Evolutionary conservation across 257 asterid species (phyloP).

Genomic region (Scutellaria barbata): DNA sequence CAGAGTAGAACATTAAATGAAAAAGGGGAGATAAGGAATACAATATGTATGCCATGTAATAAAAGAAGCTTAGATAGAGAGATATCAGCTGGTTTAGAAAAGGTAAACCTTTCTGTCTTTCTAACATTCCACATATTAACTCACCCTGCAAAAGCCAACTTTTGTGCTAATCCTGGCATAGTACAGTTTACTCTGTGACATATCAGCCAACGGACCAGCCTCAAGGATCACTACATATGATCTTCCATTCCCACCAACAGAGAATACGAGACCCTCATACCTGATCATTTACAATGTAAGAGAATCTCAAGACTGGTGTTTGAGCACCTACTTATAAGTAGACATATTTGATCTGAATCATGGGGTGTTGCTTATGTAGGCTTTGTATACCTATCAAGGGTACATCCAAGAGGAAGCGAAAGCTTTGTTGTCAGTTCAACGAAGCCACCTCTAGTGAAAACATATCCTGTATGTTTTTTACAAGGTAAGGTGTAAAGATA

Average conservation of each 20-base stretch:
- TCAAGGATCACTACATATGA: slow-evolving; percentile 87
- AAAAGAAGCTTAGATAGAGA: not conserved
- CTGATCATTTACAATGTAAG: slow-evolving; percentile 43
- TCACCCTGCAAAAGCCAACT: slow-evolving; percentile 97
- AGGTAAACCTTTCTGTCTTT: slow-evolving; percentile 25
- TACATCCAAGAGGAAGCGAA: slow-evolving; percentile 83
- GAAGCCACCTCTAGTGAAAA: slow-evolving; percentile 90
- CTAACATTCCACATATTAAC: slow-evolving; percentile 32
- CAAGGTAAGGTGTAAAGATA: slow-evolving; percentile 14
- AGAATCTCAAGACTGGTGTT: not conserved
- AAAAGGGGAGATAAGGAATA: not conserved
- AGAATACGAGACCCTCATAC: slow-evolving; percentile 91
- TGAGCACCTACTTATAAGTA: slow-evolving; percentile 1
- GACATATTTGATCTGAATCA: not conserved
- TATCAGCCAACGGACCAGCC: slow-evolving; percentile 84
- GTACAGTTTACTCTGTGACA: slow-evolving; percentile 76
- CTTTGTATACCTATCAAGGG: slow-evolving; percentile 83
- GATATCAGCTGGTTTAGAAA: slow-evolving; percentile 1
- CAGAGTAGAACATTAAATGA: slow-evolving; percentile 7
- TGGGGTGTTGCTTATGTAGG: not conserved
- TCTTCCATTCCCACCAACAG: slow-evolving; percentile 98
- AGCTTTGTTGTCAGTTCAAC: slow-evolving; percentile 76
- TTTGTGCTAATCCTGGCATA: slow-evolving; percentile 91
- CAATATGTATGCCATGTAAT: not conserved
- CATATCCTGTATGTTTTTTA: slow-evolving; percentile 62